Percentiles rank a stretch among this genome's conserved stretches.
phyloP scores from a whole-genome alignment of 2,329 filamentous ascomycete genomes.

The Pseudogymnoascus sp. region DNA sequence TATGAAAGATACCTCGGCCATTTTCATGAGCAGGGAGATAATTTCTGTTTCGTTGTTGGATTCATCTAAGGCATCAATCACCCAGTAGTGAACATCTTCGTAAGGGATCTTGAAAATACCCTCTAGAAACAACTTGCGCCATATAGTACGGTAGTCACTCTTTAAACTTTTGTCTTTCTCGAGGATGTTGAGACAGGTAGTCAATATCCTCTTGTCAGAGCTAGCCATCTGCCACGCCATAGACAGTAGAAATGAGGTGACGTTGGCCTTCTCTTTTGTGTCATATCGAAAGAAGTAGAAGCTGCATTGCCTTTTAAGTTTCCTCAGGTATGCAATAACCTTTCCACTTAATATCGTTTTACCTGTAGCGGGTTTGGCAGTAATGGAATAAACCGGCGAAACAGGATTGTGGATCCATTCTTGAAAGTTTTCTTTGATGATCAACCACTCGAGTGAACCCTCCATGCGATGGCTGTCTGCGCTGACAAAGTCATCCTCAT shows the following conservation, averaged over 20 bases:
- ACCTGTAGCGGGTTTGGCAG: background rate
- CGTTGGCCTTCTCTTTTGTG: background rate
- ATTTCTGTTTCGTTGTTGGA: background rate
- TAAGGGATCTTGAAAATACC: background rate
- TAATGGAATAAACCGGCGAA: background rate
- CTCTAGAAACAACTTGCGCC: background rate
- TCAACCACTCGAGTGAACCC: background rate
- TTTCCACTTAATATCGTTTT: background rate
- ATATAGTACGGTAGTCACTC: background rate
- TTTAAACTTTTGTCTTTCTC: background rate
- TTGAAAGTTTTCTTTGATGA: background rate
- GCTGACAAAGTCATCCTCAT: background rate
- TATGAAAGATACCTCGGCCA: background rate
- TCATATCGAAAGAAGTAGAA: background rate
- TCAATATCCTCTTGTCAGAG: background rate
- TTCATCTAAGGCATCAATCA: background rate
- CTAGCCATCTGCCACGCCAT: background rate
- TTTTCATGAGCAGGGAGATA: background rate
- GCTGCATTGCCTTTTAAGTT: background rate
- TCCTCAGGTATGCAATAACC: background rate
- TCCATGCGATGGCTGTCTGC: background rate
- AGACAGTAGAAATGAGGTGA: background rate
- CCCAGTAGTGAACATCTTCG: background rate
- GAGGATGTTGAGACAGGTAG: background rate
- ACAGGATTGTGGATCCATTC: background rate